These are phyloP conservation scores for Lentinus polychrous DNA, from an alignment of 1,284 basidiomycete species.

Conservation along the genomic window DNA sequence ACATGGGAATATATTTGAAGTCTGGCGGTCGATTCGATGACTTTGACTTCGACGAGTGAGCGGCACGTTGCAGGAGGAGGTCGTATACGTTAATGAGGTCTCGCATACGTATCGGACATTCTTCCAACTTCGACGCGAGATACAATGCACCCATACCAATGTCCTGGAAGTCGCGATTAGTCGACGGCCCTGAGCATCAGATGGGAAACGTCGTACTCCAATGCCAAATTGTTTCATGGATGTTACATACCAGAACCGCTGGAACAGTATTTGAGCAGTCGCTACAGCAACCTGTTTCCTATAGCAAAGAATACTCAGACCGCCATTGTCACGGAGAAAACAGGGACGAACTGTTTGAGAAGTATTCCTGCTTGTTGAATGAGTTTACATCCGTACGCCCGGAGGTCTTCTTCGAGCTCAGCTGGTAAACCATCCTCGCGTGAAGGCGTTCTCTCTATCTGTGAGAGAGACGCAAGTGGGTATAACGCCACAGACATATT, in stretches of 20 bases:
- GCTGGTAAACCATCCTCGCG: conserved; percentile 72
- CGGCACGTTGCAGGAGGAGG: conserved; percentile 65
- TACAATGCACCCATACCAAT: conserved; percentile 91
- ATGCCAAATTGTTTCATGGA: conserved; percentile 93
- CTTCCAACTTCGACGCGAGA: conserved; percentile 93
- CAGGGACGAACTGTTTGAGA: conserved; percentile 66
- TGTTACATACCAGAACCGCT: conserved; percentile 94
- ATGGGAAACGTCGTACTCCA: conserved; percentile 48
- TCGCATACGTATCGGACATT: conserved; percentile 85
- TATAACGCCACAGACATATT: conserved; percentile 59
- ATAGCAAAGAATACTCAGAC: conserved; percentile 5
- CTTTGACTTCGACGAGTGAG: conserved; percentile 30
- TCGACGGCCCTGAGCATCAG: conserved; percentile 2
- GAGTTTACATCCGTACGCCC: conserved; percentile 84
- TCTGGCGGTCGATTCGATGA: conserved; percentile 21
- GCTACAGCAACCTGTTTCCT: conserved; percentile 97
- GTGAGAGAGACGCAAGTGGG: conserved; percentile 77
- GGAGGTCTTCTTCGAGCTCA: conserved; percentile 80
- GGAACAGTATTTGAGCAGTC: conserved; percentile 93
- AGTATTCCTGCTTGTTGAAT: conserved; percentile 94
- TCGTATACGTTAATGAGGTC: conserved; percentile 95
- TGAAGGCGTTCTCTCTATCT: conserved; percentile 79
- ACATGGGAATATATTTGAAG: conserved; percentile 79
- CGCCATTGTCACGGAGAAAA: conserved; percentile 1
- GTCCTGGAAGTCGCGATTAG: conserved; percentile 49